Conservation (phyloP, 2,329 filamentous ascomycete genomes). For the Xylariaceae sp. region DNA sequence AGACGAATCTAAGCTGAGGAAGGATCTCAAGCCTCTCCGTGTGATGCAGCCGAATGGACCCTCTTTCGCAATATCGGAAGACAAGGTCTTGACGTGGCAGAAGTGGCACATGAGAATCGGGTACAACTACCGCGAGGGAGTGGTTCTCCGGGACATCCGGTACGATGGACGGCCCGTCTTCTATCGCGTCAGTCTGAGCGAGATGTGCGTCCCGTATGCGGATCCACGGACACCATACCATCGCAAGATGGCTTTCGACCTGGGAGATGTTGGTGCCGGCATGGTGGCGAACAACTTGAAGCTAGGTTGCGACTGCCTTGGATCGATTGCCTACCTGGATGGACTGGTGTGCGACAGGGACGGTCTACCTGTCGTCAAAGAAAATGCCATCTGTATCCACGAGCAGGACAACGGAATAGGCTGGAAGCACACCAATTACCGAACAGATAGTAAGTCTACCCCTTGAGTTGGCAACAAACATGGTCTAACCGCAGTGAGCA, state of each 20-base stretch:
- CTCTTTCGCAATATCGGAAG: conserved; percentile 50
- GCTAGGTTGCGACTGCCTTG: conserved; percentile 64
- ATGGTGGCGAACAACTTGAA: conserved; percentile 60
- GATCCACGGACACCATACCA: conserved; percentile 59
- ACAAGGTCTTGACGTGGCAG: conserved; percentile 52
- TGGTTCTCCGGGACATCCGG: conserved; percentile 61
- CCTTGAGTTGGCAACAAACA: too few species aligned
- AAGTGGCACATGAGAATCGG: conserved; percentile 63
- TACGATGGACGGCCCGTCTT: conserved; percentile 60
- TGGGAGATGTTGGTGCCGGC: conserved; percentile 62
- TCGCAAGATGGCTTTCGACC: conserved; percentile 65
- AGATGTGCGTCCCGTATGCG: conserved; percentile 64
- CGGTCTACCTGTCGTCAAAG: conserved; percentile 43
- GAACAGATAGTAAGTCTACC: too few species aligned
- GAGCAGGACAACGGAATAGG: conserved; percentile 64
- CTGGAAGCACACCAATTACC: conserved; percentile 65
- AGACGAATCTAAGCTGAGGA: conserved; percentile 27
- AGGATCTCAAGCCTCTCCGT: conserved; percentile 50
- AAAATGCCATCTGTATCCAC: conserved; percentile 60
- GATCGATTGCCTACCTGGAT: conserved; percentile 58
- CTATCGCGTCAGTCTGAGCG: conserved; percentile 58
- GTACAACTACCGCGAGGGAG: conserved; percentile 64
- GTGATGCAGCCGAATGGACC: conserved; percentile 58
- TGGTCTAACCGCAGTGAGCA: too few species aligned
- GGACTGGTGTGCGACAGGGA: conserved; percentile 43